Base-by-base conservation (phyloP, 1,284 basidiomycete genomes). In the Melanopsichium pennsylvanicum region DNA sequence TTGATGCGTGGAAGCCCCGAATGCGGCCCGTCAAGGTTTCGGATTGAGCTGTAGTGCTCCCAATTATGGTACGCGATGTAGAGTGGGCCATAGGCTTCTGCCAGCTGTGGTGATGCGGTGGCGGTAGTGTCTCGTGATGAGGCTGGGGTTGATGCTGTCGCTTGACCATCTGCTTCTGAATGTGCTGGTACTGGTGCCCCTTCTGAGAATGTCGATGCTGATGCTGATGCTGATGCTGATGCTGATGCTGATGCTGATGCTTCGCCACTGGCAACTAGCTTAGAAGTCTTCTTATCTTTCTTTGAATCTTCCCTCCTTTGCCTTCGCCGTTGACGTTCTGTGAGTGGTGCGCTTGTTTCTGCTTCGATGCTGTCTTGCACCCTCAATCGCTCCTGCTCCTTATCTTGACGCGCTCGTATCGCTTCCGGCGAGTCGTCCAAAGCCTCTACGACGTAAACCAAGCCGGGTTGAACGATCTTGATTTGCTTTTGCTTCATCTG, bases 11-110 rank as follows among this genome's bases (percentile, higher is more conserved):
- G 92, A 5, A 89, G 83, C 6, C 91, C 92, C 0, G 86, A 83
- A 75, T 93, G 91, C 0, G 92, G 92, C 3, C 92, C 92, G n/a
- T 85, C 85, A 27, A 92, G 82, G 79, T 90, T 93, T 33, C 92
- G 89, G 46, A 94, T 89, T 18, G 90, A 91, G n/a, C 90, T 92
- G 78, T 93, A 94, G 80, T 94, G 92, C 77, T 94, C 91, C 91
- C 90, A 93, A 74, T 92, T 90, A 76, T 93, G 90, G 78, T 93
- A 93, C 27, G 78, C 78, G 41, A 80, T 67, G 58, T 75, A 75
- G 15, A 80, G 60, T 4, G 78, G 74, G 1, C 78, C 78, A 27
- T 66, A 72, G 9, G 73, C 69, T 41, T 79, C 78, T 22, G 67
- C 57, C 3, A 33, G 50, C 15, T 37, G 34, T 12, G 31, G 6